Base-by-base conservation (phyloP, 345 rosid genomes). In the Gossypium sturtianum region DNA sequence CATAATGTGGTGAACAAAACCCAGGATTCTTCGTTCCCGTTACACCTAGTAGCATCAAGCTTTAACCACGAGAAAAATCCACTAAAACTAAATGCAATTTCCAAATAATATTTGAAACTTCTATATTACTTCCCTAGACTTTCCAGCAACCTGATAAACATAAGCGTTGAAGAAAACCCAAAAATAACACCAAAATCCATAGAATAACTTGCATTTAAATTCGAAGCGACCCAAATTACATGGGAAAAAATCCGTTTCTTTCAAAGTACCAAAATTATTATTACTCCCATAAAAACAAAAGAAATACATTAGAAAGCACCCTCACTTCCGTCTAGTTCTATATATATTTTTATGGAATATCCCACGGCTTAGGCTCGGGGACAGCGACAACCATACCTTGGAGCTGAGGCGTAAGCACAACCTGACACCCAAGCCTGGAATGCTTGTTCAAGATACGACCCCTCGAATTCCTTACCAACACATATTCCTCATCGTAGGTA, bases 331-430 rank as follows among this genome's bases (percentile, higher is more conserved):
- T 45, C 43, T 65, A 0, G 45, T 11, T n/a, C 12, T 5, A 4
- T 34, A 4, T 13, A 27, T 0, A 12, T 12, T 22, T 63, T 90
- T 90, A 95, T 19, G 98, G 98, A 70, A 81, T 95, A 71, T 95
- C 99, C 99, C 99, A 95, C 17, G 99, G 98, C 83, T 85, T 95
- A 13, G 98, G 90, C 81, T 95, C 99, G 43, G 99, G 97, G 58
- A 95, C 92, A 2, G 99, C 99, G 16, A 95, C 97, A 9, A 93
- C 97, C 99, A 95, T 95, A 82, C 97, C 99, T 88, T 93, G 89
- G 61, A 95, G 97, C 61, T 84, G 91, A 61, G 62, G 88, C 13
- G 87, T 83, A 54, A 95, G 83, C 70, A 93, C 87, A 69, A 95
- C 92, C 88, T 95, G 99, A 66, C 99, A 95, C 3, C 97, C 92